Evolutionary conservation across 768 basidiomycete genomes (phyloP).

Genomic region (Crepidotus variabilis): DNA sequence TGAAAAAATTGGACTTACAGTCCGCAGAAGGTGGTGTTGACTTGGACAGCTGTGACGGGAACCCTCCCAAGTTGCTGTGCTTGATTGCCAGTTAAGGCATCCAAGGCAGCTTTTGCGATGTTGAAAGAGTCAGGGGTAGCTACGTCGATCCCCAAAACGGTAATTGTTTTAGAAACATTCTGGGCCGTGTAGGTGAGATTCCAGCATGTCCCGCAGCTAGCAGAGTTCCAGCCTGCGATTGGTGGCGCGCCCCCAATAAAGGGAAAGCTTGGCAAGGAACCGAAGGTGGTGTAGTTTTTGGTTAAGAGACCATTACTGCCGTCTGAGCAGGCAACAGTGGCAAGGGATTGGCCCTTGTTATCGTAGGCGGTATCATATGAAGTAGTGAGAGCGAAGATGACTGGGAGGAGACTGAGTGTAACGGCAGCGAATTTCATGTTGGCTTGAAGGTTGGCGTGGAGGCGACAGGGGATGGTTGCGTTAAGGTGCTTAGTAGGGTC

Average conservation of each 20-base stretch:
- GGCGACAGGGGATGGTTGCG: too few relatives aligned
- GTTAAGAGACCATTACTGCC: constrained; percentile 45
- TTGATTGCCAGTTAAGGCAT: constrained; percentile 43
- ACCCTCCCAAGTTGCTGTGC: constrained; percentile 47
- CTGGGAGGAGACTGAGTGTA: constrained; percentile 18
- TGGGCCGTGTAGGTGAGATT: constrained; percentile 39
- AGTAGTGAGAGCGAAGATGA: constrained; percentile 18
- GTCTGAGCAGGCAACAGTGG: constrained; percentile 36
- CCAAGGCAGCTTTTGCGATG: constrained; percentile 51
- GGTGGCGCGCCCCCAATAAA: constrained; percentile 48
- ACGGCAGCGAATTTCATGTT: constrained; percentile 18
- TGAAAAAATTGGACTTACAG: constrained; percentile 15
- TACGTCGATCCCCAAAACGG: constrained; percentile 50
- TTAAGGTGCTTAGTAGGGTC: too few relatives aligned
- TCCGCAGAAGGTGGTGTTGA: constrained; percentile 47
- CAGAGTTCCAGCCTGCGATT: constrained; percentile 45
- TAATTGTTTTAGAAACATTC: constrained; percentile 33
- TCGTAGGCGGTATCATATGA: constrained; percentile 49
- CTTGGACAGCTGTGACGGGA: constrained; percentile 36
- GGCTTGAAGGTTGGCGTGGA: neutral
- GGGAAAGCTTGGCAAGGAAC: constrained; percentile 51
- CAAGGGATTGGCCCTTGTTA: constrained; percentile 28
- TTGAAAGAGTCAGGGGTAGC: constrained; percentile 42
- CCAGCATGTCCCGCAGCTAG: constrained; percentile 56
- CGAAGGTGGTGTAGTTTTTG: constrained; percentile 39